Percentiles rank a stretch among this genome's conserved stretches.
Evolutionary conservation across 202 grass and related monocot species (phyloP).

Genomic region (Eragrostis tef): DNA sequence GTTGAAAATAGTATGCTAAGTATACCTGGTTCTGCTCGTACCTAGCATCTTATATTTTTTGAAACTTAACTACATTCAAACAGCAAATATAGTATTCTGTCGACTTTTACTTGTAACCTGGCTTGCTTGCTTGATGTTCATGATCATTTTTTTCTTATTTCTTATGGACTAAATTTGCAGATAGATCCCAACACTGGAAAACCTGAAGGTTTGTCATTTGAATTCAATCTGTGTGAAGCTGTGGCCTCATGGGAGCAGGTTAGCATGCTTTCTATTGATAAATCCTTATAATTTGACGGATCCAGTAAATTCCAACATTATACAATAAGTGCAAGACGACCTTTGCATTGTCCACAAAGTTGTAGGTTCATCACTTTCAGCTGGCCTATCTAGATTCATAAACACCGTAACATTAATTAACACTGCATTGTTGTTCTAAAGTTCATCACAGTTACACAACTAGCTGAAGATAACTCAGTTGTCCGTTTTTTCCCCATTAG

Average conservation of each 20-base stretch:
- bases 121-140: slow-evolving; percentile 25
- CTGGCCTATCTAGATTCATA: not conserved
- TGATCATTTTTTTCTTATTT: slow-evolving; percentile 35
- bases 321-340: not conserved
- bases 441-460: not conserved
- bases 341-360: not conserved
- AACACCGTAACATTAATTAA: not conserved
- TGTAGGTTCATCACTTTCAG: slow-evolving; percentile 5
- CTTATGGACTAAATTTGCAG: slow-evolving; percentile 52
- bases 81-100: no score
- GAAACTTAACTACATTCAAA: not conserved
- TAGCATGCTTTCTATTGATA: slow-evolving; percentile 22
- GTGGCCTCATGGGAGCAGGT: slow-evolving; percentile 92
- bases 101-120: not conserved
- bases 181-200: slow-evolving; percentile 77
- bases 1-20: not conserved
- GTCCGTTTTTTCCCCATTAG: slow-evolving; percentile 50
- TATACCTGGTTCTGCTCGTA: not conserved
- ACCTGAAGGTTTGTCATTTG: slow-evolving; percentile 80
- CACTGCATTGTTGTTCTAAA: not conserved
- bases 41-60: not conserved
- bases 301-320: not conserved
- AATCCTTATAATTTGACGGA: not conserved
- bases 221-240: slow-evolving; percentile 93
- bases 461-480: slow-evolving; percentile 17